Evolutionary conservation across 1,284 basidiomycete genomes (phyloP), one percentile per base, ranked within the genome.

Genomic region (Ganoderma leucocontextum): DNA sequence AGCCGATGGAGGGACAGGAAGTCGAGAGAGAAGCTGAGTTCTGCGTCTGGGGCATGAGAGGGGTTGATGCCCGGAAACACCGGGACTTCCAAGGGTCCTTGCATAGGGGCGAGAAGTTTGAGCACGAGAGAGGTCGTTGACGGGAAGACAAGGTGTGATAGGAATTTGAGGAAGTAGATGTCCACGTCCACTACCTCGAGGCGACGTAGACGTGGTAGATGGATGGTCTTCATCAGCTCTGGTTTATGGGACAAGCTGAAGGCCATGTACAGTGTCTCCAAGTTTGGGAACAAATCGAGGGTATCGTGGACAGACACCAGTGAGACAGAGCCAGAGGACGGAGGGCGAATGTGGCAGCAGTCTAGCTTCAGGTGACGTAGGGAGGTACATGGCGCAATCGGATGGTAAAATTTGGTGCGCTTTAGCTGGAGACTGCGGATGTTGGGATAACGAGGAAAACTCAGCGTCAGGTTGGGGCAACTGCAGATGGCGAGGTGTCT

Each of bases 111-210:
- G 29, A 29, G 29, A 2, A 33, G 55, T 19, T 58, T 35, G 35
- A 58, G 55, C 19, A 58, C 55, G 10, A 58, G 55, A 4, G 55
- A 35, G 10, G 55, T 58, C 17, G 55, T 58, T 19, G 55, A 12
- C 0, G 55, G 55, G 10, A 58, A 58, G n/a, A 12, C 8, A 8
- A 58, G 55, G 35, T 38, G 35, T 15, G 35, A n/a, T 9, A 58
- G 19, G n/a, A 58, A 58, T 6, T 9, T 2, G 33, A 17, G 7
- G 35, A 58, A 38, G 35, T 58, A 38, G 15, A 7, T 19, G 10
- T 35, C 1, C 19, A n/a, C 17, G 33, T 58, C 55, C 55, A 22
- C 6, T 7, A 58, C 8, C 35, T 38, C 55, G 35, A 58, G 55
- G 55, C 3, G 35, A 19, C 55, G 19, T 0, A 58, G 55, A 7